phyloP scores from a whole-genome alignment of 1,284 basidiomycete species.

The Vanrija sp. region DNA sequence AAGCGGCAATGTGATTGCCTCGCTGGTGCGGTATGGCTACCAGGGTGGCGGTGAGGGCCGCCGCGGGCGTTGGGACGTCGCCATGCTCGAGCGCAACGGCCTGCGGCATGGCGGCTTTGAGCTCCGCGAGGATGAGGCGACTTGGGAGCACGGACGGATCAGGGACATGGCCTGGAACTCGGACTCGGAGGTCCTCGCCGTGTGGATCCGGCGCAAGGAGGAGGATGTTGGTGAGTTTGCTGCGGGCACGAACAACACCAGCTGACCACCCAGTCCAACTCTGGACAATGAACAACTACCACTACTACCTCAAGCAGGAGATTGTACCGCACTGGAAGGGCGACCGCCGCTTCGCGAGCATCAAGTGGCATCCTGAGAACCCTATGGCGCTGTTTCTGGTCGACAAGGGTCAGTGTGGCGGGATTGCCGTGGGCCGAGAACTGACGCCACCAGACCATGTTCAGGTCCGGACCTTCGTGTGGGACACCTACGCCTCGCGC shows the following conservation, averaged over 20 bases:
- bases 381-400: slow-evolving; percentile 66
- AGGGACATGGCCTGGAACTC: slow-evolving; percentile 80
- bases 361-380: slow-evolving; percentile 84
- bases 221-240: slow-evolving; percentile 62
- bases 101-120: slow-evolving; percentile 85
- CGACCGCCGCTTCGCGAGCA: slow-evolving; percentile 59
- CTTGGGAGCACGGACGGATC: slow-evolving; percentile 54
- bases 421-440: background rate
- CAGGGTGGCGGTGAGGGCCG: slow-evolving; percentile 61
- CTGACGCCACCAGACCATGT: slow-evolving; percentile 51
- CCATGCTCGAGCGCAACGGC: slow-evolving; percentile 95
- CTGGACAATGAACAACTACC: slow-evolving; percentile 93
- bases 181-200: slow-evolving; percentile 77
- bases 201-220: slow-evolving; percentile 69
- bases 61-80: slow-evolving; percentile 68
- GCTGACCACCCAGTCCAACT: slow-evolving; percentile 66
- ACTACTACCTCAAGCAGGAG: slow-evolving; percentile 95
- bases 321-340: slow-evolving; percentile 53
- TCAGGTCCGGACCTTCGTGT: slow-evolving; percentile 61
- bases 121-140: slow-evolving; percentile 55
- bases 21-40: slow-evolving; percentile 74
- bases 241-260: background rate
- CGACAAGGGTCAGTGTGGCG: slow-evolving; percentile 56
- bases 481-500: slow-evolving; percentile 69
- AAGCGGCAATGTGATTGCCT: slow-evolving; percentile 77